These are phyloP conservation scores for Scheffersomyces spartinae DNA, from an alignment of 805 yeast genomes.

Conservation along the genomic window DNA sequence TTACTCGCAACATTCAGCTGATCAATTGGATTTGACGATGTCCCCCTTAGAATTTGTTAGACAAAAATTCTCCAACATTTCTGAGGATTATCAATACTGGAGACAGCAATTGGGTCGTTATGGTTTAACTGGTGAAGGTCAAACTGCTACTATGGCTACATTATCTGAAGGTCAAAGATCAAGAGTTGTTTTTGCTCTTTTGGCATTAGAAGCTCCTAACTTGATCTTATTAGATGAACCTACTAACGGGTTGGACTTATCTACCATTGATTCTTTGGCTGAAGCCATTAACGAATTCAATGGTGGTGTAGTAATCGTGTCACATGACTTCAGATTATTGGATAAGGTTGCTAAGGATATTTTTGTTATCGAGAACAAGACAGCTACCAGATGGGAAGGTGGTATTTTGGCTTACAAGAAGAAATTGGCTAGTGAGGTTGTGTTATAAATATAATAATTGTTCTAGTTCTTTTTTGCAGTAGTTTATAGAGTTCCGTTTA, in stretches of 20 bases:
- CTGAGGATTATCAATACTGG: conserved; percentile 98
- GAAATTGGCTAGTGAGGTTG: conserved; percentile 85
- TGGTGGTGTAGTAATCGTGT: conserved; percentile 98
- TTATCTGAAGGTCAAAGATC: conserved; percentile 99
- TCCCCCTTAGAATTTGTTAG: conserved; percentile 95
- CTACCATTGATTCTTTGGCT: conserved; percentile 95
- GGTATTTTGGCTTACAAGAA: conserved; percentile 84
- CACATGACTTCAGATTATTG: conserved; percentile 96
- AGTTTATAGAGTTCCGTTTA: no score
- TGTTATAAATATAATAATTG: conserved; percentile 26
- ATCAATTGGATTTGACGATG: conserved; percentile 92
- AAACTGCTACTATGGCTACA: conserved; percentile 97
- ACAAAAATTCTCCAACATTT: conserved; percentile 77
- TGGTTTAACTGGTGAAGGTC: conserved; percentile 98
- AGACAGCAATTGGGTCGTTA: conserved; percentile 96
- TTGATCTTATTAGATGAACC: conserved; percentile 96
- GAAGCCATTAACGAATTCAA: conserved; percentile 89
- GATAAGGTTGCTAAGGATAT: conserved; percentile 97
- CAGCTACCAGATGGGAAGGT: conserved; percentile 96
- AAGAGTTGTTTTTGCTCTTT: conserved; percentile 92
- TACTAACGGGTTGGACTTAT: conserved; percentile 97
- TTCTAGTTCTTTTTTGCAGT: conserved; percentile 1
- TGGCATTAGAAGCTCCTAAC: conserved; percentile 93
- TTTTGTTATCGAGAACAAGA: conserved; percentile 89
- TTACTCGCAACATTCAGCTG: conserved; percentile 97